Evolutionary conservation across 2,329 filamentous ascomycete genomes (phyloP), one percentile per base, ranked within the genome.

Genomic region (Bimuria novae-zelandiae): DNA sequence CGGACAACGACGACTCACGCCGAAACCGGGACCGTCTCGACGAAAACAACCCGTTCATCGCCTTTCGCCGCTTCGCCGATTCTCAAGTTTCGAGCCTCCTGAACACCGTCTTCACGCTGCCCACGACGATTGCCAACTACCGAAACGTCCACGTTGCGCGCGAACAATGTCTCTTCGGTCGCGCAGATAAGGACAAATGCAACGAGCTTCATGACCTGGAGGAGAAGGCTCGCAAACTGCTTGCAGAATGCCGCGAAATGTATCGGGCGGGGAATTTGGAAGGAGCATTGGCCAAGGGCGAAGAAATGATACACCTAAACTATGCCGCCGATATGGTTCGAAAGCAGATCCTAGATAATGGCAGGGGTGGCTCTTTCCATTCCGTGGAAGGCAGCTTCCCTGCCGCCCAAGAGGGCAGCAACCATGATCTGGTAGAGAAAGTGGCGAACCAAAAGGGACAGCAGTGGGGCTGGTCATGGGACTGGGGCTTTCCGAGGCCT

Each of bases 61-160:
- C 79, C 25, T 85, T 86, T 72, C 84, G 84, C 60, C 81, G 80
- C 56, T 84, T 82, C 66, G 81, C 83, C 51, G 84, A 87, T 61
- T 79, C 81, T 41, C 81, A 83, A 51, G 77, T 85, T 60, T 79
- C 77, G 7, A 80, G 79, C 14, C 69, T 86, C 46, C 69, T 85
- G 50, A 79, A 80, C 56, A 77, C 77, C 16, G 71, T 84, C 49
- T 79, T 81, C 51, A 75, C 78, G 23, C 68, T 71, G 12, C 65
- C 69, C 29, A 63, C 62, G 35, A 68, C 62, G 23, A 63, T 72
- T 39, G 64, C 61, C n/a, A 64, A 63, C 57, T 63, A 64, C 51
- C 68, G 63, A 56, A 66, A 69, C 36, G 64, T 58, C 12, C 63
- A 70, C 40, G 55, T 62, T 27, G 68, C 68, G 17, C 63, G 62